These are phyloP conservation scores for Arachnomyces sp. DNA, from an alignment of 2,329 filamentous ascomycete genomes.

Conservation along the genomic window DNA sequence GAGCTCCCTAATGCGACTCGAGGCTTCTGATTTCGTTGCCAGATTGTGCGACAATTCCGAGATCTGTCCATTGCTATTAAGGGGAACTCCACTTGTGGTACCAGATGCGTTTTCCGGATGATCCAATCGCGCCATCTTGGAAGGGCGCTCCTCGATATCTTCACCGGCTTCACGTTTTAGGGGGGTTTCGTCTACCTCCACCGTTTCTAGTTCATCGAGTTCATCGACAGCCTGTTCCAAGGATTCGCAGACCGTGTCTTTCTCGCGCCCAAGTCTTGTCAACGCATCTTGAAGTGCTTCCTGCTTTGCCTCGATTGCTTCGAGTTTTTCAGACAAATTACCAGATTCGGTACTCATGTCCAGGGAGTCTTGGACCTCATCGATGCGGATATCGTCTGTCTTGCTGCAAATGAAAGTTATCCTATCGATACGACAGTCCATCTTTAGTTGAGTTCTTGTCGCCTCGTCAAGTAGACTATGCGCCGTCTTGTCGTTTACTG, in stretches of 20 bases:
- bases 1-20: too few species aligned
- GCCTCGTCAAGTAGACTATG: conserved; percentile 48
- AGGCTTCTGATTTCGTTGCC: too few species aligned
- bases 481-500: conserved; percentile 53
- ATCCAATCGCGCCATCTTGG: not conserved
- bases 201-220: conserved; percentile 29
- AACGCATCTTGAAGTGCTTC: conserved; percentile 56
- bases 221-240: conserved; percentile 22
- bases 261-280: conserved; percentile 46
- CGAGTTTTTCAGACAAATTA: conserved; percentile 11
- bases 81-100: too few species aligned
- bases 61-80: too few species aligned
- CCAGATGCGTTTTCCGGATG: too few species aligned
- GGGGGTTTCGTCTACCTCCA: not conserved
- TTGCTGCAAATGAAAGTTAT: conserved; percentile 57
- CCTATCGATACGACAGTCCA: conserved; percentile 46
- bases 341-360: conserved; percentile 28
- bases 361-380: conserved; percentile 37
- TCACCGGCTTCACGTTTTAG: conserved; percentile 3
- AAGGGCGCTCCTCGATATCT: not conserved
- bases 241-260: conserved; percentile 36
- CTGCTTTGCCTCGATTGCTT: conserved; percentile 9
- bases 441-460: conserved; percentile 52
- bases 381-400: conserved; percentile 51
- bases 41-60: too few species aligned